Evolutionary conservation across 2,329 filamentous ascomycete species (phyloP), one percentile per base, ranked within the genome.

Genomic region (Ophiostoma ulmi): DNA sequence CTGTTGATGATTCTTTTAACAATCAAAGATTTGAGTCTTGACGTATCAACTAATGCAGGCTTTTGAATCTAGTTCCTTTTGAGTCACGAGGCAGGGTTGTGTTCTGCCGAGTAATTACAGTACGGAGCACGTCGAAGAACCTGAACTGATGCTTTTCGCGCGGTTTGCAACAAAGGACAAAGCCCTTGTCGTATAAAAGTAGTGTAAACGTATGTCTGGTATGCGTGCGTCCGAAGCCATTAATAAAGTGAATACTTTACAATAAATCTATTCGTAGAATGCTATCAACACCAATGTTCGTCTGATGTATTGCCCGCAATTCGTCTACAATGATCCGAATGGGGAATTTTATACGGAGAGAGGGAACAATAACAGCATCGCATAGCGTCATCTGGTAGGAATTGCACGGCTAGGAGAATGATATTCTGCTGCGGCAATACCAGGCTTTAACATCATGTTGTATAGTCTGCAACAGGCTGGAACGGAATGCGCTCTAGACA

Each of bases 1-100:
- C 77, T 81, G 80, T 73, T 79, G 78, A 78, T 76, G 75, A 79
- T 79, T 78, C 71, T 77, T 77, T 79, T 73, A 48, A 58, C 68
- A 71, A 71, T 71, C 69, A 61, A 17, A 64, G 63, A 58, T 58
- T 11, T 10, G 11, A 26, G 52, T 58, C 58, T 68, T 4, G 71
- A 70, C 71, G 68, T 72, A 72, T 72, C 68, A 70, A 35, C 31
- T 38, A 64, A 20, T 38, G 52, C 17, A n/a, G 5, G 52, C 52
- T 26, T 26, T 58, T 58, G 22, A 22, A 10, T 26, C 52, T 26
- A 58, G 52, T 58, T 31, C 52, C 52, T 5, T 58, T 58, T 58
- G n/a, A 22, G 52, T 58, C 52, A 58, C 52, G 52, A 58, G 52
- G 52, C 52, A 58, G 61, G 61, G 31, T 36, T 36, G 31, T 64